Conservation (phyloP, 2,329 filamentous ascomycete species). For the Domatiomyces catenatus region DNA sequence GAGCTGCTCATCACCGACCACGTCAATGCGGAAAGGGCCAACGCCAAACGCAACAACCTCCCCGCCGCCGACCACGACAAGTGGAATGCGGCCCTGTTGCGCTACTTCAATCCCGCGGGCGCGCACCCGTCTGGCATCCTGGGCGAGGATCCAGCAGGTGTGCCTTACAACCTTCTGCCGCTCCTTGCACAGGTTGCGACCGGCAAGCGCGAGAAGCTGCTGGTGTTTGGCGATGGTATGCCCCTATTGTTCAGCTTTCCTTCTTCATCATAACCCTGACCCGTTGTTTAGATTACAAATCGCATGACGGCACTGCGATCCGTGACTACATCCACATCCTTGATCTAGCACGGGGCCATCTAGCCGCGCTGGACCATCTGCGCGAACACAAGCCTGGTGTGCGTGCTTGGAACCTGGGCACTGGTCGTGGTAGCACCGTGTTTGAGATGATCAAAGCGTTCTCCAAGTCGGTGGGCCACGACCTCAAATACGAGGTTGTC, state of each 20-base stretch:
- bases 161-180: slow-evolving; percentile 90
- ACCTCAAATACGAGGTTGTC: slow-evolving; percentile 75
- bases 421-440: slow-evolving; percentile 85
- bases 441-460: slow-evolving; percentile 97
- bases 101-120: slow-evolving; percentile 96
- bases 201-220: slow-evolving; percentile 80
- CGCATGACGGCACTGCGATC: slow-evolving; percentile 81
- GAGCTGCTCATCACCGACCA: slow-evolving; percentile 86
- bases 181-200: slow-evolving; percentile 91
- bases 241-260: slow-evolving; percentile 7
- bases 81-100: slow-evolving; percentile 84
- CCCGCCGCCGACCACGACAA: slow-evolving; percentile 55
- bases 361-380: slow-evolving; percentile 80
- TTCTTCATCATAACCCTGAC: neutral
- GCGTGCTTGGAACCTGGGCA: slow-evolving; percentile 91
- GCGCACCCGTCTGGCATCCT: slow-evolving; percentile 91
- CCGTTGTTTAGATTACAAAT: slow-evolving; percentile 57
- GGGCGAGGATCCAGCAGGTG: slow-evolving; percentile 92
- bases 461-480: slow-evolving; percentile 66
- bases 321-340: slow-evolving; percentile 97
- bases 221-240: slow-evolving; percentile 86
- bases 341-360: slow-evolving; percentile 72
- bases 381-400: slow-evolving; percentile 73
- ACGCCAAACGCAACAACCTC: slow-evolving; percentile 56
- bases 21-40: slow-evolving; percentile 72